Evolutionary conservation across 257 asterid genomes (phyloP), one percentile per base, ranked within the genome.

Genomic region (Datura wrightii): DNA sequence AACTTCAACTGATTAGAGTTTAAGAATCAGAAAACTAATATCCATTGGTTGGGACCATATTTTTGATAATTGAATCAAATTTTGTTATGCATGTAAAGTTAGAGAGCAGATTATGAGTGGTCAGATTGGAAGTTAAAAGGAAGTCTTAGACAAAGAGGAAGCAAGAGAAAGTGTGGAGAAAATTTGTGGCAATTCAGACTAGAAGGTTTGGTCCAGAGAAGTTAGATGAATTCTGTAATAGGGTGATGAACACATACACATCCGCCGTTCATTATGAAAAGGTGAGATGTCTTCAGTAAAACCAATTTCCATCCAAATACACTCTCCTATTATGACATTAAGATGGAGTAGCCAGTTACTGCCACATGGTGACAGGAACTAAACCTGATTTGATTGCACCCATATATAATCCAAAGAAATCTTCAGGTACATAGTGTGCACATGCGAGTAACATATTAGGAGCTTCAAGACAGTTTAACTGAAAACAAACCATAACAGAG

Each of bases 401-500:
- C 62, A 74, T 7, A 31, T 76, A 50, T 24, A 50, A 31, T 31
- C 50, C 42, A 76, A 31, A 13, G 46, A 76, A 6, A 50, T 34
- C 62, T 24, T 48, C 82, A 76, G 62, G 14, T 50, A 6, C 9
- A 48, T 50, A 31, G 2, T 6, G 1, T 50, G 15, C 7, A 67
- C 34, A 69, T 69, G 44, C 60, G 4, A 41, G n/a, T 53, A 53
- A 56, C 11, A 39, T 7, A 48, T 48, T n/a, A n/a, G 46, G 74
- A 78, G 15, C 13, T 69, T 65, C 36, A 42, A 76, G 9, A 86
- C 13, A 6, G 63, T 82, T 84, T 46, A 63, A 55, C 55, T 60
- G 19, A 50, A 76, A 88, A 79, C 92, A 91, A 82, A 96, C 99
- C 99, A 93, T 93, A 82, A 96, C 98, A 6, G 99, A 94, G 71